These are phyloP conservation scores for Corchorus olitorius DNA, from an alignment of 345 rosid genomes.

Conservation along the genomic window DNA sequence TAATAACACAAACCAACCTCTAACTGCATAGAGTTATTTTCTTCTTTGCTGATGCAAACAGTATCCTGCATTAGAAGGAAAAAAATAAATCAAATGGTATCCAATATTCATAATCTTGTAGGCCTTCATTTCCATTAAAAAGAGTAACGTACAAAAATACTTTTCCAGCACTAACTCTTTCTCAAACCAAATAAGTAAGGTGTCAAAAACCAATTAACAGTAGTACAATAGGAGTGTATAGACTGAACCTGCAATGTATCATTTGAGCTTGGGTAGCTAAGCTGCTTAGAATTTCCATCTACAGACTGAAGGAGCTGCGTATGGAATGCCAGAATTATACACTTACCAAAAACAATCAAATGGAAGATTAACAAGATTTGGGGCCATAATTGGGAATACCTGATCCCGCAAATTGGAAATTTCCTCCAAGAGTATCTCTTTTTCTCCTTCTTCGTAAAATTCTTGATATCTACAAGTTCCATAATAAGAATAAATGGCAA, in stretches of 20 bases:
- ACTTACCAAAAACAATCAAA: constrained; percentile 18
- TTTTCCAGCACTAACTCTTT: neutral
- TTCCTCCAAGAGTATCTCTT: constrained; percentile 77
- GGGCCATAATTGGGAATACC: constrained; percentile 48
- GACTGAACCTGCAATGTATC: constrained; percentile 56
- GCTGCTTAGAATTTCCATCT: constrained; percentile 52
- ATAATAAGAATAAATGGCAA: constrained; percentile 26
- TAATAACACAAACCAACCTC: constrained; percentile 55
- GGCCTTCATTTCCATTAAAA: neutral
- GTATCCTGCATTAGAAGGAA: constrained; percentile 47
- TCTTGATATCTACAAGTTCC: constrained; percentile 73
- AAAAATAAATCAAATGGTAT: constrained; percentile 10
- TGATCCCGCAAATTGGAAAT: constrained; percentile 68
- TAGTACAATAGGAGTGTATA: constrained; percentile 3
- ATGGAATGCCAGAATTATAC: constrained; percentile 1
- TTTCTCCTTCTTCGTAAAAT: constrained; percentile 95
- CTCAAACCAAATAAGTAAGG: neutral
- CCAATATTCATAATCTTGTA: neutral
- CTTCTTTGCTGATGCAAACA: constrained; percentile 47
- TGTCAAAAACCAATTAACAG: neutral
- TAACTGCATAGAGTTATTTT: constrained; percentile 49
- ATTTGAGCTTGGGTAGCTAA: constrained; percentile 33
- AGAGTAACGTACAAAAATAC: constrained; percentile 15
- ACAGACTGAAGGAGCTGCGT: constrained; percentile 66
- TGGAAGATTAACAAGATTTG: neutral